phyloP scores from a whole-genome alignment of 805 yeast species.

The Yueomyces sp. region DNA sequence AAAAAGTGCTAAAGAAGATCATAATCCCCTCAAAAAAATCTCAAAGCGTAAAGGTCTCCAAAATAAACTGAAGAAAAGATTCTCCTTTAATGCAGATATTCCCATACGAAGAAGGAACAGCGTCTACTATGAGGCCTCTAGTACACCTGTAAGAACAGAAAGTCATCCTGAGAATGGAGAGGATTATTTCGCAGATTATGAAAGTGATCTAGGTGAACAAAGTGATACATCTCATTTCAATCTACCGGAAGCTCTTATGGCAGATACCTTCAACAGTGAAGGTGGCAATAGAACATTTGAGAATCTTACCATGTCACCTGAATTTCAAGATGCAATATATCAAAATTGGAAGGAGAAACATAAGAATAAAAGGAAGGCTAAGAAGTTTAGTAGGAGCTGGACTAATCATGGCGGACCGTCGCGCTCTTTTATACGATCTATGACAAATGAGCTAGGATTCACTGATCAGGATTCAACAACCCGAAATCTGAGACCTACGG shows the following conservation, averaged over 20 bases:
- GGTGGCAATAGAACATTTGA: constrained; percentile 1
- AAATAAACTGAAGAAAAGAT: constrained; percentile 8
- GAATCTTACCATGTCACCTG: constrained; percentile 28
- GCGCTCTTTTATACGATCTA: neutral
- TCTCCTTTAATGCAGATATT: constrained; percentile 7
- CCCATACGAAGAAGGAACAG: neutral
- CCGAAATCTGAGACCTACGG: neutral
- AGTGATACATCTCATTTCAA: neutral
- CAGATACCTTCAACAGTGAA: neutral
- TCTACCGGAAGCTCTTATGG: neutral
- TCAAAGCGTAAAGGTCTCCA: constrained; percentile 3
- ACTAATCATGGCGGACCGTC: too few species aligned
- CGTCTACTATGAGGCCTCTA: neutral
- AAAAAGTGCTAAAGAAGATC: too few species aligned
- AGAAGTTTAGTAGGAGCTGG: neutral
- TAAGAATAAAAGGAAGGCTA: constrained; percentile 13
- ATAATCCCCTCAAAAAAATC: neutral
- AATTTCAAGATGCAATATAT: constrained; percentile 32
- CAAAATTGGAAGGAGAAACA: constrained; percentile 21
- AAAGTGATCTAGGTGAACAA: constrained; percentile 1
- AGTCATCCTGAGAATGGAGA: constrained; percentile 4
- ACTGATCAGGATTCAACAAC: neutral
- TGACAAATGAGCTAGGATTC: neutral
- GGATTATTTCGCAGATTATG: constrained; percentile 17
- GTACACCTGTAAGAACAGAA: neutral